A percentile compares a stretch with the other conserved stretches of the same genome.
Conservation (phyloP, 2,329 filamentous ascomycete genomes). For the Mariannaea elegans region DNA sequence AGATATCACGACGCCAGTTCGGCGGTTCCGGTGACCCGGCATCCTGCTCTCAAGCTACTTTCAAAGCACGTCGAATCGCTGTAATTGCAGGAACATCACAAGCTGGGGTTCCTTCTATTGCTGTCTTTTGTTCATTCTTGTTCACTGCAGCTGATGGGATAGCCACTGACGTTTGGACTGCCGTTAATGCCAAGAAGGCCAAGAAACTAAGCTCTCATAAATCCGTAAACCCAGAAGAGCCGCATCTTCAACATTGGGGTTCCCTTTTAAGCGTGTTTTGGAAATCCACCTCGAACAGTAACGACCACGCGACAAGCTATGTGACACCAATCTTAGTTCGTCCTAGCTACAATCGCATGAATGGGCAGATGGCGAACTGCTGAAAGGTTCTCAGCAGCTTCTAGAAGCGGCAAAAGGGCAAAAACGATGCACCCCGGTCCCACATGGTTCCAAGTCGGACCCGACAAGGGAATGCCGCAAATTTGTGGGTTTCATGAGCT, state of each 20-base stretch:
- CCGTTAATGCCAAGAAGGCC: conserved; percentile 8
- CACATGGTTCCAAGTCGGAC: conserved; percentile 1
- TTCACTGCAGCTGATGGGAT: too few species aligned
- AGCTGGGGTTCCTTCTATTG: too few species aligned
- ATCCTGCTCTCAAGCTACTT: background rate
- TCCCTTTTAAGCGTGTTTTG: background rate
- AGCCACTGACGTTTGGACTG: background rate
- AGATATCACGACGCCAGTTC: background rate
- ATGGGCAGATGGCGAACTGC: background rate
- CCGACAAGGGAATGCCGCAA: conserved; percentile 19
- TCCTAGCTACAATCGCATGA: background rate
- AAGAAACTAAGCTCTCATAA: background rate
- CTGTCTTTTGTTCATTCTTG: background rate
- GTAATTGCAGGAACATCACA: too few species aligned
- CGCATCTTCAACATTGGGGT: background rate
- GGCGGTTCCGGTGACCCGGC: background rate
- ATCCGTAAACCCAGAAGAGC: conserved; percentile 10
- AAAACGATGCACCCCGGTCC: background rate
- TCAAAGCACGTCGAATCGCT: background rate
- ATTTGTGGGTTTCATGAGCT: conserved; percentile 11
- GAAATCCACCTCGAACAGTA: background rate
- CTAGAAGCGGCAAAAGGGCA: background rate
- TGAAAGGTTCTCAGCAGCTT: background rate
- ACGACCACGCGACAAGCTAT: background rate
- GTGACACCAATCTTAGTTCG: conserved; percentile 7